Conservation (phyloP, 2,329 filamentous ascomycete species). For the Botryotinia globosa region DNA sequence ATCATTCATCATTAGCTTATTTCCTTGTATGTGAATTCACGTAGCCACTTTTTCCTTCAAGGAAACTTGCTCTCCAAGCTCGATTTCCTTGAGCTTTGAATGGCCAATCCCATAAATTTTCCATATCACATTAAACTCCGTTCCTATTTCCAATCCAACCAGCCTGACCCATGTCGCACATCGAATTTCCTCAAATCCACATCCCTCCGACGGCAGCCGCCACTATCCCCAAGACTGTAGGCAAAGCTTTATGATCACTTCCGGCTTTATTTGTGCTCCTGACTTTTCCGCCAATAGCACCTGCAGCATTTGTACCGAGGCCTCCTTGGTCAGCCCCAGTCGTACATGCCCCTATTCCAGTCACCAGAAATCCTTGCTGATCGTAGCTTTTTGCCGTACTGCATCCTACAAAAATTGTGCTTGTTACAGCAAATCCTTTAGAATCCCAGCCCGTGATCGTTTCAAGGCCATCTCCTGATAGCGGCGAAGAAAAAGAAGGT, state of each 20-base stretch:
- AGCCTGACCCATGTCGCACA: not conserved
- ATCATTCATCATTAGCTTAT: not conserved
- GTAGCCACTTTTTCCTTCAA: not conserved
- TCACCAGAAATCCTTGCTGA: slow-evolving; percentile 46
- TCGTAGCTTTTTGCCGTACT: slow-evolving; percentile 45
- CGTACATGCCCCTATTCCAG: slow-evolving; percentile 20
- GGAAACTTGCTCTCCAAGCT: not conserved
- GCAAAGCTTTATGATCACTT: slow-evolving; percentile 21
- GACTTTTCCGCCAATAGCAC: slow-evolving; percentile 28
- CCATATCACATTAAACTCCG: not conserved
- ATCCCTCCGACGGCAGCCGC: slow-evolving; percentile 1
- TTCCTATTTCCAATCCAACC: not conserved
- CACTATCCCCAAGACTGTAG: slow-evolving; percentile 4
- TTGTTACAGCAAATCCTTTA: slow-evolving; percentile 49
- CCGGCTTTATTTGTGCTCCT: slow-evolving; percentile 27
- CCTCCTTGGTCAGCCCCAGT: slow-evolving; percentile 17
- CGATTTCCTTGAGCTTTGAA: not conserved
- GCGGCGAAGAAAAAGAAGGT: slow-evolving; percentile 45
- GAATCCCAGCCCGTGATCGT: slow-evolving; percentile 47
- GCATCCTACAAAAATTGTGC: slow-evolving; percentile 41
- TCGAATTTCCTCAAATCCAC: not conserved
- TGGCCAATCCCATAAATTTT: not conserved
- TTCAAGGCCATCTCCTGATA: slow-evolving; percentile 34
- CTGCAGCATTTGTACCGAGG: slow-evolving; percentile 24
- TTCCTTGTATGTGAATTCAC: not conserved